Evolutionary conservation across 768 basidiomycete species (phyloP).

Genomic region (Suillus ampliporus): DNA sequence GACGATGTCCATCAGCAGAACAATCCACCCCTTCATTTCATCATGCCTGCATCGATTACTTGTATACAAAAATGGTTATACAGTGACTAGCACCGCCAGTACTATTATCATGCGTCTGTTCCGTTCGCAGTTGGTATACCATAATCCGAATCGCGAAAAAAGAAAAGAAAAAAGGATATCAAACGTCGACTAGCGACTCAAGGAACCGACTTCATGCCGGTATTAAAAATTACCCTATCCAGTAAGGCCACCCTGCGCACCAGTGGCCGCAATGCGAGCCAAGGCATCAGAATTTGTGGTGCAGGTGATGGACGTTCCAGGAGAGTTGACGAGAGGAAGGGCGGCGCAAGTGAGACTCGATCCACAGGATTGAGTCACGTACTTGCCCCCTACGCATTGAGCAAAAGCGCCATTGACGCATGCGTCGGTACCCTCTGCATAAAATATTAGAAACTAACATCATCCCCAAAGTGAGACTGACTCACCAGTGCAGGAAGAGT

Average conservation of each 20-base stretch:
- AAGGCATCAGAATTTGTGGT: conserved; percentile 51
- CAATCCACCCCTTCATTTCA: neutral
- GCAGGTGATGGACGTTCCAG: conserved; percentile 59
- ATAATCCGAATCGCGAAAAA: neutral
- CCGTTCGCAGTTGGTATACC: neutral
- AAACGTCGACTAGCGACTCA: neutral
- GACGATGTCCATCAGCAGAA: conserved; percentile 8
- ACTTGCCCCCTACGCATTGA: conserved; percentile 55
- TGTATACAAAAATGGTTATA: conserved; percentile 2
- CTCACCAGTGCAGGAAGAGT: conserved; percentile 50
- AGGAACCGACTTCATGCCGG: neutral
- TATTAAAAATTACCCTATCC: conserved; percentile 27
- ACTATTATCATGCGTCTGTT: neutral
- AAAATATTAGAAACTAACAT: conserved; percentile 22
- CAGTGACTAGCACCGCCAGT: conserved; percentile 11
- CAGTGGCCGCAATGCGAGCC: conserved; percentile 47
- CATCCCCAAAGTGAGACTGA: neutral
- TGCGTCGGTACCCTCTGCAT: conserved; percentile 44
- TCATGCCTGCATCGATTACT: neutral
- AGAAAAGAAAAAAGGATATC: neutral
- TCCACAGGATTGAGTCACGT: conserved; percentile 37
- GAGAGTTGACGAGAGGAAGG: conserved; percentile 58
- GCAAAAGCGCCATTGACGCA: conserved; percentile 58
- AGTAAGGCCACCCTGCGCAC: conserved; percentile 51
- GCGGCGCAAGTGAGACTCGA: conserved; percentile 47